Percentiles rank a stretch among this genome's conserved stretches.
Conservation (phyloP, 1,139 yeast species). For the Keqinozyma sinolaborantium region DNA sequence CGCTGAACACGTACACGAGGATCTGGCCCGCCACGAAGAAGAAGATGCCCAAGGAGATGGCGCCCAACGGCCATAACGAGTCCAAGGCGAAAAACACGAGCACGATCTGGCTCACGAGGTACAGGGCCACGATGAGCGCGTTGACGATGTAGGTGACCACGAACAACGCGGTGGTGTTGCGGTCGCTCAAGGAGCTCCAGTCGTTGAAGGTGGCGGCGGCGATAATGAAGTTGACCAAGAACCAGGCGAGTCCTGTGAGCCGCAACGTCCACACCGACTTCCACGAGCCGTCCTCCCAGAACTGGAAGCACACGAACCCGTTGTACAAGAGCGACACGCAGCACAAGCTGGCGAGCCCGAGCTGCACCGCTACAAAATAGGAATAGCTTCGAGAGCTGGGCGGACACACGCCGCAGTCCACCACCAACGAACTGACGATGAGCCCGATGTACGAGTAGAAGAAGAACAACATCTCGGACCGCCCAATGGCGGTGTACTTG, state of each 20-base stretch:
- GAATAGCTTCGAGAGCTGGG: slow-evolving; percentile 75
- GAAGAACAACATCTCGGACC: slow-evolving; percentile 78
- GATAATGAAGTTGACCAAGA: slow-evolving; percentile 62
- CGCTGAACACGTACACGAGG: slow-evolving; percentile 64
- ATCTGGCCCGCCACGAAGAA: slow-evolving; percentile 84
- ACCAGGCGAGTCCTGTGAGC: slow-evolving; percentile 46
- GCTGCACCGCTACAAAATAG: slow-evolving; percentile 78
- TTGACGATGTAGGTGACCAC: slow-evolving; percentile 68
- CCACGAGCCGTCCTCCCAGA: slow-evolving; percentile 91
- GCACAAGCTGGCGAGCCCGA: slow-evolving; percentile 68
- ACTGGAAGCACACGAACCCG: slow-evolving; percentile 79
- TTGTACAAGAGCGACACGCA: slow-evolving; percentile 67
- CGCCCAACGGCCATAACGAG: slow-evolving; percentile 87
- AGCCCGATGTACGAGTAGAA: slow-evolving; percentile 59
- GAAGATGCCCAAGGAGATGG: slow-evolving; percentile 61
- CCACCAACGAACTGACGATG: slow-evolving; percentile 64
- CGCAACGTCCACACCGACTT: slow-evolving; percentile 60
- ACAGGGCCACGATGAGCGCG: slow-evolving; percentile 59
- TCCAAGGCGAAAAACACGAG: slow-evolving; percentile 66
- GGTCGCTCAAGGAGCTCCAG: slow-evolving; percentile 47
- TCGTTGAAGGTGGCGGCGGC: slow-evolving; percentile 69
- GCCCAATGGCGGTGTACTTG: slow-evolving; percentile 91
- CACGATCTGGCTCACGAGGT: slow-evolving; percentile 66
- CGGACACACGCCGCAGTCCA: slow-evolving; percentile 91
- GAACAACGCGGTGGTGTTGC: slow-evolving; percentile 63